These are phyloP conservation scores for Cymbopogon citratus DNA, from an alignment of 176 grass and related monocot species.

Conservation along the genomic window DNA sequence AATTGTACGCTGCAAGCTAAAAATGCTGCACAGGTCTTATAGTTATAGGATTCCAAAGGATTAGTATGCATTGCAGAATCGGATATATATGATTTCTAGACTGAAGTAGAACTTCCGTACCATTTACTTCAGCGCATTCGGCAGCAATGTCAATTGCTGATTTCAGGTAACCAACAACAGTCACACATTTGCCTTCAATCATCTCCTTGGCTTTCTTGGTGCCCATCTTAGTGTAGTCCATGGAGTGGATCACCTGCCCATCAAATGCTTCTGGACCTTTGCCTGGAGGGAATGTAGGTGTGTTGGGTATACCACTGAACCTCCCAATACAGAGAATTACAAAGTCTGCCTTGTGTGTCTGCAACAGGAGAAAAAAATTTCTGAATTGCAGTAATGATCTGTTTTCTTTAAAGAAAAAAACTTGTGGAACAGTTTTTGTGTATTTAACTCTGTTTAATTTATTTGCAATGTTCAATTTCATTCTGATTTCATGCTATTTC, in stretches of 20 bases:
- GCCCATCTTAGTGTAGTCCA: conserved; percentile 62
- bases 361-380: background rate
- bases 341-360: conserved; percentile 46
- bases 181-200: conserved; percentile 43
- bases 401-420: background rate
- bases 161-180: conserved; percentile 46
- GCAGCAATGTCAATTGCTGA: conserved; percentile 51
- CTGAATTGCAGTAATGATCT: background rate
- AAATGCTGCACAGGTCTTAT: background rate
- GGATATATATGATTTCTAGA: background rate
- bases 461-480: too few species aligned
- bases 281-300: conserved; percentile 36
- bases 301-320: conserved; percentile 52
- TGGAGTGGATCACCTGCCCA: conserved; percentile 45
- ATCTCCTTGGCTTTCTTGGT: conserved; percentile 31
- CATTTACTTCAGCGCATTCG: conserved; percentile 46
- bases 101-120: background rate
- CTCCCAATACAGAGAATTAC: conserved; percentile 51
- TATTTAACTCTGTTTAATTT: too few species aligned
- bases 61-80: background rate
- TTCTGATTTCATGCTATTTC: too few species aligned
- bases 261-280: conserved; percentile 48
- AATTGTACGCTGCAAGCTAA: background rate
- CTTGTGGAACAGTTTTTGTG: background rate
- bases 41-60: background rate